phyloP scores from a whole-genome alignment of 108 stramenopile genomes.

The Skeletonema grethae region DNA sequence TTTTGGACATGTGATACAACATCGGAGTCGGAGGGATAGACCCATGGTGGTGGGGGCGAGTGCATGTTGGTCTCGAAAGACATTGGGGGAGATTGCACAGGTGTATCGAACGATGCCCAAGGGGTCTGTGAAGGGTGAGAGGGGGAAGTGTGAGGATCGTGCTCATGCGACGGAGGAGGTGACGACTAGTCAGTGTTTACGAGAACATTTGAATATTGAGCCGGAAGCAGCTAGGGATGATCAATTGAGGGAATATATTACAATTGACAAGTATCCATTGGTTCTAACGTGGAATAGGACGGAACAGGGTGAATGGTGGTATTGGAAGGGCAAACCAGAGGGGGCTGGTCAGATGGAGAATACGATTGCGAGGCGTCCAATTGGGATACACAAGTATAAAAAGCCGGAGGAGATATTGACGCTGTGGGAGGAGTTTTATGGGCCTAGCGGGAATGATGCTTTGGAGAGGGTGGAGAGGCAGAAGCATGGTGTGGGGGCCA shows the following conservation, averaged over 20 bases:
- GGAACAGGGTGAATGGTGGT: constrained; percentile 59
- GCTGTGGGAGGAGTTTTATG: constrained; percentile 40
- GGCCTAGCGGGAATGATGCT: background rate
- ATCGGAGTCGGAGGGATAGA: constrained; percentile 10
- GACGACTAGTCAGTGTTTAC: constrained; percentile 32
- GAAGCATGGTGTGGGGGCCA: constrained; percentile 2
- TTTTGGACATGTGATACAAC: constrained; percentile 44
- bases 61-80: constrained; percentile 45
- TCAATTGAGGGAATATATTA: constrained; percentile 36
- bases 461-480: background rate
- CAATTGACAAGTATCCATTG: constrained; percentile 12
- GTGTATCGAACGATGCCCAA: constrained; percentile 51
- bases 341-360: constrained; percentile 46
- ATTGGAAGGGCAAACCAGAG: constrained; percentile 49
- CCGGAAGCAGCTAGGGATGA: constrained; percentile 41
- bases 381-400: constrained; percentile 55
- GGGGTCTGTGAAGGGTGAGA: constrained; percentile 30
- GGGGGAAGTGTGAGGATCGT: constrained; percentile 50
- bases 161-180: constrained; percentile 49
- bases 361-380: constrained; percentile 38
- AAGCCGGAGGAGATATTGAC: background rate
- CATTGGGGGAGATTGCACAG: constrained; percentile 42
- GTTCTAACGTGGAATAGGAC: constrained; percentile 45
- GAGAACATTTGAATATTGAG: constrained; percentile 40
- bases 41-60: constrained; percentile 50